These are phyloP conservation scores for Edaphochlamys debaryana DNA, from an alignment of 139 green algal genomes.

Conservation along the genomic window DNA sequence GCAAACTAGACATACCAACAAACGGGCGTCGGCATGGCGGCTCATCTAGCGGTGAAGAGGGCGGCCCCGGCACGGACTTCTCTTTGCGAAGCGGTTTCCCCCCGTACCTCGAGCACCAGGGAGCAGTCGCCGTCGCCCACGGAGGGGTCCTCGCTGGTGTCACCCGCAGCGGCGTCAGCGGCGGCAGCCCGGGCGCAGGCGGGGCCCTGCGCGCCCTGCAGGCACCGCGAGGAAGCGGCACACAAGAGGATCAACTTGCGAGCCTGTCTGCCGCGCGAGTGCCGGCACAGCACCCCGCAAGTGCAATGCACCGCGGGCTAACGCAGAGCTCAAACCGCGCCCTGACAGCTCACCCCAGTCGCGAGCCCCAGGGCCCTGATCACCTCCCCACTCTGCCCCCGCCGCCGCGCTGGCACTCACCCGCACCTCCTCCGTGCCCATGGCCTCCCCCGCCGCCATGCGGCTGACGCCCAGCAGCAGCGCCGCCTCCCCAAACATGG, in stretches of 20 bases:
- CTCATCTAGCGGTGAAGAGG: too few species aligned
- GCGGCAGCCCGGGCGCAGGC: neutral
- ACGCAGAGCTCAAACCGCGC: neutral
- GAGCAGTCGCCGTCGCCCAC: neutral
- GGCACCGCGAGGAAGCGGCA: neutral
- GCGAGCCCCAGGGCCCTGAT: neutral
- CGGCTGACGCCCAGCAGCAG: conserved; percentile 24
- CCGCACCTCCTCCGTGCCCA: neutral
- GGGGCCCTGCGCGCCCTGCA: neutral
- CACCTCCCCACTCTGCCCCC: neutral
- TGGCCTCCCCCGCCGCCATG: conserved; percentile 5
- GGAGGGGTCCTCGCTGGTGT: neutral
- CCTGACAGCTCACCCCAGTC: too few species aligned
- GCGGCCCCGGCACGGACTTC: too few species aligned
- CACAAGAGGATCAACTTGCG: neutral
- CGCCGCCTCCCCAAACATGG: conserved; percentile 29
- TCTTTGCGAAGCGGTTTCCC: too few species aligned
- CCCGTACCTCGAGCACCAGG: conserved; percentile 38
- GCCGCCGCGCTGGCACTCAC: neutral
- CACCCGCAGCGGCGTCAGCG: conserved; percentile 5
- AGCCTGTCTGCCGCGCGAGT: too few species aligned
- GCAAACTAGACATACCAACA: too few species aligned
- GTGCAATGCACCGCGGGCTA: too few species aligned
- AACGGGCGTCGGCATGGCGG: conserved; percentile 3
- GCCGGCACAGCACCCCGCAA: neutral